Percentiles rank a stretch among this genome's conserved stretches.
phyloP scores from a whole-genome alignment of 1,139 yeast genomes.

The Magnusiomyces fungicola region DNA sequence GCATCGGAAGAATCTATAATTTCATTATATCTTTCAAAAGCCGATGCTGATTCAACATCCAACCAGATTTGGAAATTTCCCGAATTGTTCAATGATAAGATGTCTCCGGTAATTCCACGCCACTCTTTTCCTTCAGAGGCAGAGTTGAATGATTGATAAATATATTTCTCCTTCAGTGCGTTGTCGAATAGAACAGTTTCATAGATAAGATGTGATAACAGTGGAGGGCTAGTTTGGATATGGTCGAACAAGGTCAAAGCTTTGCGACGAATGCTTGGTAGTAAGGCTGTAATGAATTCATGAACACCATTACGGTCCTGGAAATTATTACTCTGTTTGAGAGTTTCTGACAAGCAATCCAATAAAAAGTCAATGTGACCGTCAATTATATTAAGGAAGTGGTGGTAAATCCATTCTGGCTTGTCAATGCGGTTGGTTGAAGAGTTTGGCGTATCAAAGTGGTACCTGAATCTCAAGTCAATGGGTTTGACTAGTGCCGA shows the following conservation, averaged over 20 bases:
- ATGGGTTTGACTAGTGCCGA: conserved; percentile 51
- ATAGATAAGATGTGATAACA: conserved; percentile 53
- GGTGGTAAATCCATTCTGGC: conserved; percentile 74
- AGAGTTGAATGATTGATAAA: conserved; percentile 43
- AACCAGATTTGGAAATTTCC: conserved; percentile 53
- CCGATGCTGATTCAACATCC: conserved; percentile 45
- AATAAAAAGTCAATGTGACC: conserved; percentile 39
- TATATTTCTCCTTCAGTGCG: conserved; percentile 45
- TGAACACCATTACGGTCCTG: conserved; percentile 31
- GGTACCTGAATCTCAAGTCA: conserved; percentile 58
- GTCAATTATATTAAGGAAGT: conserved; percentile 44
- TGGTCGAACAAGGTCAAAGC: conserved; percentile 34
- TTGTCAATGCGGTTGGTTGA: conserved; percentile 65
- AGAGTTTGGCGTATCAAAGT: conserved; percentile 50
- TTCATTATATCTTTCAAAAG: conserved; percentile 43
- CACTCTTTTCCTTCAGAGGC: conserved; percentile 33
- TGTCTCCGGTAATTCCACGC: conserved; percentile 54
- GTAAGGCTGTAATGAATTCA: conserved; percentile 50
- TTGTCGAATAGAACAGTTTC: conserved; percentile 58
- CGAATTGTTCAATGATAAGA: conserved; percentile 37
- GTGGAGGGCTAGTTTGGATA: conserved; percentile 33
- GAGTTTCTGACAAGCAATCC: conserved; percentile 31
- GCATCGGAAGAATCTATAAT: conserved; percentile 47
- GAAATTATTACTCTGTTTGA: conserved; percentile 26
- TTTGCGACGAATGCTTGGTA: conserved; percentile 47